Percentiles rank a stretch among this genome's conserved stretches.
Conservation (phyloP, 257 asterid species). For the Euphrasia confusa region DNA sequence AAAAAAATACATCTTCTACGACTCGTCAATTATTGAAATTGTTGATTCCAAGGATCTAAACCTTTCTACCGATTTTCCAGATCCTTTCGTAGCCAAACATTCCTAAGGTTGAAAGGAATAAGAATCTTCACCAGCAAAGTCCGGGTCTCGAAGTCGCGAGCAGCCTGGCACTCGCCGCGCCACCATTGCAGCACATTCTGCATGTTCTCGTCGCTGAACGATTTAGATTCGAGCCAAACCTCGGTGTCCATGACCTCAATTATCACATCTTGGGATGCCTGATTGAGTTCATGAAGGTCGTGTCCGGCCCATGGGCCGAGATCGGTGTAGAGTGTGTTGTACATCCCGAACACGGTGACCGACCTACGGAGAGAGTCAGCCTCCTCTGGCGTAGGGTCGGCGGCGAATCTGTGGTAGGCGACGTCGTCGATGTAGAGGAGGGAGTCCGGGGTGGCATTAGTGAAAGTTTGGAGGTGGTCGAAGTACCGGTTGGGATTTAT, state of each 20-base stretch:
- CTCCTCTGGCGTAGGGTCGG: constrained; percentile 35
- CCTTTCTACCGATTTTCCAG: too few relatives aligned
- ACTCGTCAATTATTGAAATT: too few relatives aligned
- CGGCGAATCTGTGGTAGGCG: constrained; percentile 40
- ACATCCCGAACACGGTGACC: constrained; percentile 34
- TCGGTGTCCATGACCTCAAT: constrained; percentile 42
- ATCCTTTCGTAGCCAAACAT: too few relatives aligned
- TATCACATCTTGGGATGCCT: constrained; percentile 34
- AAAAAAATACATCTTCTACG: too few relatives aligned
- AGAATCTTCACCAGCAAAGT: too few relatives aligned
- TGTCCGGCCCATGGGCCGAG: constrained; percentile 34
- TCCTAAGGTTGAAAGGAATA: too few relatives aligned
- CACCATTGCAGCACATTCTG: constrained; percentile 34
- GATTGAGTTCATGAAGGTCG: constrained; percentile 29
- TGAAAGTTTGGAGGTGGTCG: constrained; percentile 33
- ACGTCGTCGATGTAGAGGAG: constrained; percentile 39
- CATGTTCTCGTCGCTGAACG: constrained; percentile 27
- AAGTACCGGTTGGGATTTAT: constrained; percentile 42
- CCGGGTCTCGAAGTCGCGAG: constrained; percentile 23
- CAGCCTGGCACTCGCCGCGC: constrained; percentile 33
- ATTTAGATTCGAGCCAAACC: constrained; percentile 39
- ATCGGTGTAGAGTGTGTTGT: constrained; percentile 30
- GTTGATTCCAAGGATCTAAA: too few relatives aligned
- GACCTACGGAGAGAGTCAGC: constrained; percentile 30
- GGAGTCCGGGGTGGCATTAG: constrained; percentile 27